A percentile compares a stretch with the other conserved stretches of the same genome.
Evolutionary conservation across 2,329 filamentous ascomycete genomes (phyloP).

Genomic region (Paecilomyces sp.): DNA sequence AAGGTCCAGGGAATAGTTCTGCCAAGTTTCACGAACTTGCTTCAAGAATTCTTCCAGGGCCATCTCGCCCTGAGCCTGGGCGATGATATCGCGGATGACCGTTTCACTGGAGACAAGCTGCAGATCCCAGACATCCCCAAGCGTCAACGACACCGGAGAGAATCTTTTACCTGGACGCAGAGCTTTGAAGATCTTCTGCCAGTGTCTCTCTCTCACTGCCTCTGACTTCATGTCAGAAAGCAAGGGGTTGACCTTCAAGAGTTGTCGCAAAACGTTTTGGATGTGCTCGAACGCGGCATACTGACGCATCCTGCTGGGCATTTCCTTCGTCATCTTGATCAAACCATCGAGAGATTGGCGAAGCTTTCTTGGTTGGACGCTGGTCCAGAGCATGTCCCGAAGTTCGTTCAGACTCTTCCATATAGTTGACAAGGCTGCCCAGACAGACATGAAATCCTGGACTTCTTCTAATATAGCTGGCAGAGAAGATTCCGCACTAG

Average conservation of each 20-base stretch:
- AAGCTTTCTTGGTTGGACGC: constrained; percentile 89
- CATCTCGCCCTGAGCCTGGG: constrained; percentile 96
- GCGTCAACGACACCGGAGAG: constrained; percentile 85
- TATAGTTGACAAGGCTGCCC: constrained; percentile 89
- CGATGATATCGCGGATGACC: constrained; percentile 86
- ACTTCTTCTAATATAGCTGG: constrained; percentile 88
- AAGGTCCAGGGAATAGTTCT: constrained; percentile 86
- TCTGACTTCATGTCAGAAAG: constrained; percentile 91
- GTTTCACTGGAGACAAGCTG: constrained; percentile 81
- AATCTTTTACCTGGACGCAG: constrained; percentile 90
- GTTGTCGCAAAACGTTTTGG: constrained; percentile 77
- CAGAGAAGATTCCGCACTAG: constrained; percentile 72
- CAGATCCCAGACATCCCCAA: constrained; percentile 98
- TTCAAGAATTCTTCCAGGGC: constrained; percentile 95
- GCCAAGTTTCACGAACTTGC: constrained; percentile 94
- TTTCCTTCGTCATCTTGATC: constrained; percentile 97
- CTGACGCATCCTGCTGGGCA: constrained; percentile 97
- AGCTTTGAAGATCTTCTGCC: constrained; percentile 96
- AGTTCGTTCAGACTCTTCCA: constrained; percentile 96
- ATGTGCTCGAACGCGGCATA: constrained; percentile 99
- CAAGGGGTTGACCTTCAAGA: constrained; percentile 84
- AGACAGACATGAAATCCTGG: constrained; percentile 97
- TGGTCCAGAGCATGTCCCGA: constrained; percentile 87
- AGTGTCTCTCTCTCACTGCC: constrained; percentile 91
- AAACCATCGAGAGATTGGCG: constrained; percentile 81